A percentile compares a stretch with the other conserved stretches of the same genome.
Evolutionary conservation across 768 basidiomycete genomes (phyloP).

Genomic region (Cubamyces lactineus): DNA sequence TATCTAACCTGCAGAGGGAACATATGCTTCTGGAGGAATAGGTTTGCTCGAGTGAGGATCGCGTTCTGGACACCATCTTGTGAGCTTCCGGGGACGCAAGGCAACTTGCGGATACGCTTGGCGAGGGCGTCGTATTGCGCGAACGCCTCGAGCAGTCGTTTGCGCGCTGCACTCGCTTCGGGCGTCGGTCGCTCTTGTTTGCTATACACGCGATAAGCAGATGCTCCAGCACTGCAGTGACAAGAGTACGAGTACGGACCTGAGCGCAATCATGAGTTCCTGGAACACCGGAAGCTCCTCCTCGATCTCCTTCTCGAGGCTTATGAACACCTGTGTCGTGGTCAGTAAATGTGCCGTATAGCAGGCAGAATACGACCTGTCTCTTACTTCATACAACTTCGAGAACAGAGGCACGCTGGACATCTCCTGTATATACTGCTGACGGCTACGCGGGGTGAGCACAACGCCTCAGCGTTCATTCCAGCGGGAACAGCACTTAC

Average conservation of each 20-base stretch:
- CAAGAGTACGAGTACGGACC: conserved; percentile 39
- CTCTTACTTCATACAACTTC: conserved; percentile 68
- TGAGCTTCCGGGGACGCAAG: conserved; percentile 65
- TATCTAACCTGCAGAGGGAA: conserved; percentile 70
- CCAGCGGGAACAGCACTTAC: conserved; percentile 49
- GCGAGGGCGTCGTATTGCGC: conserved; percentile 87
- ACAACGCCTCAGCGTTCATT: background rate
- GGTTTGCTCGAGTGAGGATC: conserved; percentile 71
- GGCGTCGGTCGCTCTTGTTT: conserved; percentile 59
- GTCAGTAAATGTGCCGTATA: background rate
- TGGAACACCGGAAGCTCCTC: conserved; percentile 86
- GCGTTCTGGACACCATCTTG: conserved; percentile 87
- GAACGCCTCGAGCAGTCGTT: conserved; percentile 83
- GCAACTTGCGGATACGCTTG: conserved; percentile 80
- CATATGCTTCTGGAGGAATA: conserved; percentile 91
- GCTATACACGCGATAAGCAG: conserved; percentile 33
- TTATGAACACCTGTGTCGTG: conserved; percentile 59
- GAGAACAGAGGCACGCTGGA: conserved; percentile 61
- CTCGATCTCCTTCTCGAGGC: conserved; percentile 88
- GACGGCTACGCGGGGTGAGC: conserved; percentile 51
- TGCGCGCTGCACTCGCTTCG: conserved; percentile 72
- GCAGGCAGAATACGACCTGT: background rate
- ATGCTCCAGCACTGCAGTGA: conserved; percentile 27
- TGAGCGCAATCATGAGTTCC: conserved; percentile 75
- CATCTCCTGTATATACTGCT: conserved; percentile 76